These are phyloP conservation scores for Piper betle DNA, from an alignment of 164 flowering plant genomes.

Conservation along the genomic window DNA sequence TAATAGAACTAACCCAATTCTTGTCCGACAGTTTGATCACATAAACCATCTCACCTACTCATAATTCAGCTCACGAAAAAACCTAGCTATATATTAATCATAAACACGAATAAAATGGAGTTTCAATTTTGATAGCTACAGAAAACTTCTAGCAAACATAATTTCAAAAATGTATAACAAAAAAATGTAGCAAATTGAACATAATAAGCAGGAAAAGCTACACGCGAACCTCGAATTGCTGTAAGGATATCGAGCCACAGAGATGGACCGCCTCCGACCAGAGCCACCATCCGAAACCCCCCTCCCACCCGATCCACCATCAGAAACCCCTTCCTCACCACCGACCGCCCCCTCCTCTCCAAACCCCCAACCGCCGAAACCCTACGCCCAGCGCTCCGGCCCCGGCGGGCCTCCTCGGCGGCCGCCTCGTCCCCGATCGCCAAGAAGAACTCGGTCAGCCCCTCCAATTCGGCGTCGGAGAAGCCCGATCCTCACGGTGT, in stretches of 20 bases:
- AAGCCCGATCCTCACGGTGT: constrained; percentile 59
- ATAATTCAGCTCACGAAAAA: no score
- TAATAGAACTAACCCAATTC: no score
- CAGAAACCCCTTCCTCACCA: constrained; percentile 28
- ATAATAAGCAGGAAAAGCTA: no score
- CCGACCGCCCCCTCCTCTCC: constrained; percentile 71
- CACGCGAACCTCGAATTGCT: constrained; percentile 65
- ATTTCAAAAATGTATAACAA: no score
- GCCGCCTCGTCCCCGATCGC: constrained; percentile 4
- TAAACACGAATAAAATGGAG: no score
- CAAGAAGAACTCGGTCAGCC: constrained; percentile 63
- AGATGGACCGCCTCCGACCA: constrained; percentile 58
- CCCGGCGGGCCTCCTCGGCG: constrained; percentile 1
- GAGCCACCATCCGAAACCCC: constrained; percentile 16
- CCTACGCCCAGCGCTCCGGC: constrained; percentile 13
- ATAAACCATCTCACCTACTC: no score
- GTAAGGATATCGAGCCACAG: constrained; percentile 47
- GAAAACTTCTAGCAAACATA: no score
- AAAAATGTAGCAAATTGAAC: no score
- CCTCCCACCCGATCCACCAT: constrained; percentile 13
- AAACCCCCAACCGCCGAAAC: constrained; percentile 3
- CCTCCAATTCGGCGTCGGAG: constrained; percentile 78
- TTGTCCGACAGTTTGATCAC: no score
- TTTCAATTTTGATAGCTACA: no score
- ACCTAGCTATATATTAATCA: no score